Percentiles rank a stretch among this genome's conserved stretches.
These are phyloP conservation scores for Trichosporon asahii DNA, from an alignment of 1,284 basidiomycete species.

Conservation along the genomic window DNA sequence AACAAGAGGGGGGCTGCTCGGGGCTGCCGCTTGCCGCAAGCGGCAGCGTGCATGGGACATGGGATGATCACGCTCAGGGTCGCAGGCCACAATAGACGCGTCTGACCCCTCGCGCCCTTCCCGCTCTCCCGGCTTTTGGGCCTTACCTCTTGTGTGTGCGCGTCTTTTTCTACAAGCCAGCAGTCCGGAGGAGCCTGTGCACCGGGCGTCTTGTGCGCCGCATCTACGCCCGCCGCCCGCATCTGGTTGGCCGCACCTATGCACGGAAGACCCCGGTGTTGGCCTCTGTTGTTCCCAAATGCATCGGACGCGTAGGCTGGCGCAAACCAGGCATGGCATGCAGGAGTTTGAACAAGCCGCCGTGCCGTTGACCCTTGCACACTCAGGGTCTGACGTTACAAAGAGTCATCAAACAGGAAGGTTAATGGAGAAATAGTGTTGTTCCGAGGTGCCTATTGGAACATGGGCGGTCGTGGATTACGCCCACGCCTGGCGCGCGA, in stretches of 20 bases:
- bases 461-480: not conserved
- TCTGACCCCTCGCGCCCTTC: not conserved
- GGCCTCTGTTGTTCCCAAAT: not conserved
- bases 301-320: not conserved
- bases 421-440: not conserved
- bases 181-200: not conserved
- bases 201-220: not conserved
- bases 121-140: not conserved
- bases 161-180: not conserved
- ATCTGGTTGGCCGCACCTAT: no score
- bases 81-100: not conserved
- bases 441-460: not conserved
- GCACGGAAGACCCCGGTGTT: not conserved
- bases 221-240: not conserved
- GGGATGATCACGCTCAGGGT: not conserved
- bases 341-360: not conserved
- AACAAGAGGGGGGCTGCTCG: no score
- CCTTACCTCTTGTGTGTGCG: no score
- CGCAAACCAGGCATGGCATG: not conserved
- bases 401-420: not conserved
- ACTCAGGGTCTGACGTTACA: constrained; percentile 3
- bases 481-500: no score
- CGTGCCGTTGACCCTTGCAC: not conserved
- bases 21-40: not conserved
- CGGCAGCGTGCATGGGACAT: not conserved